Evolutionary conservation across 2,329 filamentous ascomycete species (phyloP).

Genomic region (Fusarium torulosum): DNA sequence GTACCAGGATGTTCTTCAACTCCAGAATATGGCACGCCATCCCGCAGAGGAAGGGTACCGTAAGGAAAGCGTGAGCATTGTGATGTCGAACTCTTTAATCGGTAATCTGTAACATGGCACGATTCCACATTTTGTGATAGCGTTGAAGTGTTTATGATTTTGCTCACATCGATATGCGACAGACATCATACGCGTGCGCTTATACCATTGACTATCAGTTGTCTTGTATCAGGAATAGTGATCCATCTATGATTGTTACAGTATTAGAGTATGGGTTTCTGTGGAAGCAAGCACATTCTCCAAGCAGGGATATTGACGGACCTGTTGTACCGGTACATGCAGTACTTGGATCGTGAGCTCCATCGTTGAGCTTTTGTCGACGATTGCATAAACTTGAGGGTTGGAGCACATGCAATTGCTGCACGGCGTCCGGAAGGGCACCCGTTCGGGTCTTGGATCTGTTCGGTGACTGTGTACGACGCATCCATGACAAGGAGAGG

Average conservation of each 20-base stretch:
- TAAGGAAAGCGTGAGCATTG: background rate
- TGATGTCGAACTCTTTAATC: background rate
- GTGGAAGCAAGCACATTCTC: conserved; percentile 8
- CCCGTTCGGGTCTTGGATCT: conserved; percentile 17
- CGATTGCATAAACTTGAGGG: conserved; percentile 21
- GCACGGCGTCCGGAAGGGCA: conserved; percentile 33
- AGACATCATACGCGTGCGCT: conserved; percentile 19
- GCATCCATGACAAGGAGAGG: conserved; percentile 15
- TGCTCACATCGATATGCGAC: background rate
- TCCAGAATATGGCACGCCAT: background rate
- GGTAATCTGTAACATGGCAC: background rate
- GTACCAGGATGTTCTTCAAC: background rate
- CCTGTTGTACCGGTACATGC: conserved; percentile 22
- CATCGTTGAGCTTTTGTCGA: conserved; percentile 33
- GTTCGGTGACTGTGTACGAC: conserved; percentile 26
- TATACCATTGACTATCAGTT: conserved; percentile 20
- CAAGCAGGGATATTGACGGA: conserved; percentile 5
- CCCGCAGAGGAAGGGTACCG: background rate
- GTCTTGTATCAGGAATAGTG: conserved; percentile 2
- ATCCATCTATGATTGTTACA: conserved; percentile 16
- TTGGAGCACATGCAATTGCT: conserved; percentile 21
- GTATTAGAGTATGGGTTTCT: conserved; percentile 17
- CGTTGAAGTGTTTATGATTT: conserved; percentile 1
- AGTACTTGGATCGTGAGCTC: conserved; percentile 33
- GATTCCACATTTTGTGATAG: conserved; percentile 1